These are phyloP conservation scores for Globisporangium echinulatum DNA, from an alignment of 352 stramenopile species.

Conservation along the genomic window DNA sequence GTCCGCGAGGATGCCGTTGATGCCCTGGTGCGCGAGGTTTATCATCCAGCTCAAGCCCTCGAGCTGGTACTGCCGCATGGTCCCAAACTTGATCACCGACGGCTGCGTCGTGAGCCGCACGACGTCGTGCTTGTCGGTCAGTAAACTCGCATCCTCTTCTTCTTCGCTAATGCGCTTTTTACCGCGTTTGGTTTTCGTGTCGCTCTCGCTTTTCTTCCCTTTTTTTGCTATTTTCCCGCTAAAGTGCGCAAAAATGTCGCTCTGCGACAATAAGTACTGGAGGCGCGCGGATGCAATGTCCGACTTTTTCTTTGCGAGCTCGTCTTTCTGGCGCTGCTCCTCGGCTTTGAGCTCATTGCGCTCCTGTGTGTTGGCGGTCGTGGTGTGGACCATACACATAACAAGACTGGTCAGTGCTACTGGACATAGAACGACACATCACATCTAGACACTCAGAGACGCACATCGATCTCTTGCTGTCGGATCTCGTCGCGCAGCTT, in stretches of 20 bases:
- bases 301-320: slow-evolving; percentile 69
- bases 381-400: neutral
- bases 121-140: slow-evolving; percentile 78
- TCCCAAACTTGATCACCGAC: slow-evolving; percentile 89
- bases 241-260: slow-evolving; percentile 98
- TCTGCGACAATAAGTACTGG: slow-evolving; percentile 94
- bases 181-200: slow-evolving; percentile 34
- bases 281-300: slow-evolving; percentile 80
- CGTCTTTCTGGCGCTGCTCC: slow-evolving; percentile 73
- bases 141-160: slow-evolving; percentile 70
- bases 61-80: slow-evolving; percentile 98
- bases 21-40: slow-evolving; percentile 97
- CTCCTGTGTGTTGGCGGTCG: slow-evolving; percentile 17
- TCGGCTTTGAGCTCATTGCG: slow-evolving; percentile 70
- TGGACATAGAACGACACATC: neutral
- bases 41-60: slow-evolving; percentile 98
- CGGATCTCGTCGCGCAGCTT: slow-evolving; percentile 59
- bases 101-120: slow-evolving; percentile 91
- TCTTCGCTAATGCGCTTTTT: slow-evolving; percentile 83
- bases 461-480: slow-evolving; percentile 51
- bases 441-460: neutral
- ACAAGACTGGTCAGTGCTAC: neutral
- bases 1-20: slow-evolving; percentile 98
- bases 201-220: slow-evolving; percentile 48
- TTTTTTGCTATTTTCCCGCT: slow-evolving; percentile 81